Evolutionary conservation across 805 yeast species (phyloP), one percentile per base, ranked within the genome.

Genomic region (Naumovozyma baii): DNA sequence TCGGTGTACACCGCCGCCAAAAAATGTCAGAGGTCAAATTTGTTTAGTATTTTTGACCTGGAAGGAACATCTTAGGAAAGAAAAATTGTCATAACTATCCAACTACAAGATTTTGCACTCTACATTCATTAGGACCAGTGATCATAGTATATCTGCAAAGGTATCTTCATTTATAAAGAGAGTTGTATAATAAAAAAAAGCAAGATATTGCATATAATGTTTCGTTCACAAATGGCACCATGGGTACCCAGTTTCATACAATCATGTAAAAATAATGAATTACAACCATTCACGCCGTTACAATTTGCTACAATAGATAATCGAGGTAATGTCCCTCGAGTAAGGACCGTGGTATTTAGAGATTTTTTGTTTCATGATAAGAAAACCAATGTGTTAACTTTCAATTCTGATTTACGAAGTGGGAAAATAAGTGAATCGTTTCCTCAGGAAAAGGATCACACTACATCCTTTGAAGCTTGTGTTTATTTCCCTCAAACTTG

Each of bases 331-430:
- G 63, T 52, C 36, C 16, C 95, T 3, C 70, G 68, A 38, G 80
- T 76, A 36, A 64, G 94, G 48, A 80, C 92, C 0, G 73, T 84
- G 43, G 75, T 83, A 3, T 74, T 67, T 48, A 69, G 94, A 36
- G 92, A 87, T 7, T 85, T 83, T 59, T 63, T 85, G 37, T 85
- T 84, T 54, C 69, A 75, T 52, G 84, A 83, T 53, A 70, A 70
- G 45, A 67, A 72, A 41, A 78, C 80, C 18, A 84, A 82, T 51
- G 74, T 81, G 10, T 57, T 84, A 38, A 70, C 83, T 1, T 76
- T 81, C 50, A 72, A 80, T 33, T 80, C 92, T 1, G 95, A 85
- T 59, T 68, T 69, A 52, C 66, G 95, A 58, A 76, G 80, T 67
- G 64, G 65, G 37, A 85, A 85, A 59, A 70, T 69, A 50, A 5